These are phyloP conservation scores for Penicillium riverlandense DNA, from an alignment of 495 filamentous ascomycete genomes.

Conservation along the genomic window DNA sequence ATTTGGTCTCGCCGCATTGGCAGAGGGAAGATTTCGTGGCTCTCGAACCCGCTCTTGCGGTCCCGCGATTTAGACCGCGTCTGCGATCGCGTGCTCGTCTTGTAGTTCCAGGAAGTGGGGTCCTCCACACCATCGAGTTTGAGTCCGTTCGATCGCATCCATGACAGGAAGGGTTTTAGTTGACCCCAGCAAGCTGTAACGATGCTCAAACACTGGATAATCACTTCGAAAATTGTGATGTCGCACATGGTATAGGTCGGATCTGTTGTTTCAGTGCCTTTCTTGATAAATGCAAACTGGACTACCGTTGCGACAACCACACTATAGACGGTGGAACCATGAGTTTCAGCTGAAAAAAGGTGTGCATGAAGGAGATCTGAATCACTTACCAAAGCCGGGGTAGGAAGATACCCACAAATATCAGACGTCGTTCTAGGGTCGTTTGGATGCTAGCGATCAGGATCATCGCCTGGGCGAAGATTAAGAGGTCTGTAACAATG, in stretches of 20 bases:
- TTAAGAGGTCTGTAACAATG: constrained; percentile 18
- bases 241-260: constrained; percentile 11
- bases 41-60: not conserved
- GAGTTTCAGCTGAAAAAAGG: not conserved
- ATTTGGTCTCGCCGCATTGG: constrained; percentile 4
- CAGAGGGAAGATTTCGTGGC: not conserved
- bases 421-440: constrained; percentile 8
- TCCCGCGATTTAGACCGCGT: constrained; percentile 3
- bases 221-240: constrained; percentile 10
- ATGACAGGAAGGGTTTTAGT: constrained; percentile 20
- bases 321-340: constrained; percentile 1
- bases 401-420: constrained; percentile 19
- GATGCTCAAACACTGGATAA: constrained; percentile 15
- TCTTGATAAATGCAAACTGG: constrained; percentile 8
- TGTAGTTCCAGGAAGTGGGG: constrained; percentile 4
- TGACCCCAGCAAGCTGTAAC: constrained; percentile 22
- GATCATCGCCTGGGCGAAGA: constrained; percentile 16
- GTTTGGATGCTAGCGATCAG: constrained; percentile 18
- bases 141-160: constrained; percentile 18
- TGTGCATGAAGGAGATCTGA: not conserved
- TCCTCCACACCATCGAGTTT: constrained; percentile 15
- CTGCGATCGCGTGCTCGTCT: constrained; percentile 6
- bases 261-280: constrained; percentile 5
- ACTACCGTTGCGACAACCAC: constrained; percentile 11
- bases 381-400: constrained; percentile 14